A percentile compares a stretch with the other conserved stretches of the same genome.
phyloP scores from a whole-genome alignment of 2,329 filamentous ascomycete genomes.

The Stachybotrys chlorohalonatus region DNA sequence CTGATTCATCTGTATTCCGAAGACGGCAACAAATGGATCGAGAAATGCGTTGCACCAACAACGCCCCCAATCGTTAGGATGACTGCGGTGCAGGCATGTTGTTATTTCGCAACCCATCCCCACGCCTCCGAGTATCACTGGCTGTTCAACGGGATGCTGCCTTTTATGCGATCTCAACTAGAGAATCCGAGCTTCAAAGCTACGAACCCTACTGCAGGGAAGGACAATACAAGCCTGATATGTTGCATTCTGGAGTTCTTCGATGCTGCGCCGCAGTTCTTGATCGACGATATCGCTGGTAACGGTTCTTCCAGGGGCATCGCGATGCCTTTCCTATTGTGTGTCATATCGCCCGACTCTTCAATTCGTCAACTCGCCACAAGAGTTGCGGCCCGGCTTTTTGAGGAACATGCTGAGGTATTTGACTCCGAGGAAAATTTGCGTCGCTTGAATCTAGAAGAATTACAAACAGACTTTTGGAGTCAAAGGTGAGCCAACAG shows the following conservation, averaged over 20 bases:
- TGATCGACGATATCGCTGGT: slow-evolving; percentile 20
- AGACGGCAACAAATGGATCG: slow-evolving; percentile 44
- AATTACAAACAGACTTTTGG: slow-evolving; percentile 38
- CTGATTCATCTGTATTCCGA: slow-evolving; percentile 54
- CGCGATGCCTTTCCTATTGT: slow-evolving; percentile 43
- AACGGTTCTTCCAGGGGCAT: slow-evolving; percentile 19
- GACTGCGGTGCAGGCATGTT: slow-evolving; percentile 52
- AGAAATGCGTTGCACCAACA: slow-evolving; percentile 46
- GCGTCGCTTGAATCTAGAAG: slow-evolving; percentile 12
- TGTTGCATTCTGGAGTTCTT: slow-evolving; percentile 46
- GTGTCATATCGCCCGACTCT: slow-evolving; percentile 42
- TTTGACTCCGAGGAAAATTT: slow-evolving; percentile 15
- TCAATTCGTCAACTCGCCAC: slow-evolving; percentile 38
- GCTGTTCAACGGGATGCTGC: slow-evolving; percentile 46
- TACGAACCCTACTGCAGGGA: neutral
- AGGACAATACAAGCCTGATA: slow-evolving; percentile 6
- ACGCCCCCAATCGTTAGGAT: slow-evolving; percentile 53
- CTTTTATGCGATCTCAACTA: slow-evolving; percentile 47
- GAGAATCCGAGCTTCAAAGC: slow-evolving; percentile 24
- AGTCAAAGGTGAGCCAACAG: slow-evolving; percentile 35
- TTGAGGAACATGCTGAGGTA: slow-evolving; percentile 21
- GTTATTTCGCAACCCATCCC: slow-evolving; percentile 48
- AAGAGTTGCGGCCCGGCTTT: slow-evolving; percentile 38
- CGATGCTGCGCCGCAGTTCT: slow-evolving; percentile 34
- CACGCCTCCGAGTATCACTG: slow-evolving; percentile 39